Evolutionary conservation across 371 early-diverging fungal species (phyloP).

Genomic region (Zychaea mexicana): DNA sequence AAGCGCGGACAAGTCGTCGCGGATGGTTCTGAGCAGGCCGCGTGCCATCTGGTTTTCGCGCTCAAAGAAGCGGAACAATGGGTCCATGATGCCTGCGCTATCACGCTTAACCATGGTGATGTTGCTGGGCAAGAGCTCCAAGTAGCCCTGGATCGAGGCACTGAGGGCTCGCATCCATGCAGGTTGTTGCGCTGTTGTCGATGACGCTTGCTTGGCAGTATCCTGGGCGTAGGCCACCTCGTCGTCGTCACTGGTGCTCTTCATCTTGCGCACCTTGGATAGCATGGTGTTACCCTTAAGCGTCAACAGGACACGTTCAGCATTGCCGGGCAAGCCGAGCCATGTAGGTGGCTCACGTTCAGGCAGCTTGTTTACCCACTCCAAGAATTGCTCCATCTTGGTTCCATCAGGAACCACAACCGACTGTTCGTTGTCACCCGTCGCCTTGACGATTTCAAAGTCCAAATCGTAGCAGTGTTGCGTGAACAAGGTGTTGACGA

Average conservation of each 20-base stretch:
- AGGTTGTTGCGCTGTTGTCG: slow-evolving; percentile 61
- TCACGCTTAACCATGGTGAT: slow-evolving; percentile 45
- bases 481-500: slow-evolving; percentile 83
- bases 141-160: slow-evolving; percentile 61
- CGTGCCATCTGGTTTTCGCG: slow-evolving; percentile 76
- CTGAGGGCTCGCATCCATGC: slow-evolving; percentile 79
- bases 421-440: slow-evolving; percentile 37
- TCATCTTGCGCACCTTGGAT: slow-evolving; percentile 84
- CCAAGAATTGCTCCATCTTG: slow-evolving; percentile 82
- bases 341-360: slow-evolving; percentile 96
- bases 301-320: slow-evolving; percentile 89
- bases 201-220: slow-evolving; percentile 24
- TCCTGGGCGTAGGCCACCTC: slow-evolving; percentile 58
- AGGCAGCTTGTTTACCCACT: slow-evolving; percentile 88
- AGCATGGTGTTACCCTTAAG: slow-evolving; percentile 76
- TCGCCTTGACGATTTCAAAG: slow-evolving; percentile 76
- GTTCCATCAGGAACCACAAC: slow-evolving; percentile 89
- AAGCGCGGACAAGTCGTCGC: slow-evolving; percentile 68
- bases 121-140: slow-evolving; percentile 59
- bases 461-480: slow-evolving; percentile 84
- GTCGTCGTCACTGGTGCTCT: slow-evolving; percentile 83
- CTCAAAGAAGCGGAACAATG: slow-evolving; percentile 84
- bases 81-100: slow-evolving; percentile 57
- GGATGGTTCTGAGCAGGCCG: slow-evolving; percentile 62
- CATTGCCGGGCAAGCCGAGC: slow-evolving; percentile 95